Evolutionary conservation across 208 protist species (phyloP), one percentile per base, ranked within the genome.

Genomic region (Herpetomonas tarakana): DNA sequence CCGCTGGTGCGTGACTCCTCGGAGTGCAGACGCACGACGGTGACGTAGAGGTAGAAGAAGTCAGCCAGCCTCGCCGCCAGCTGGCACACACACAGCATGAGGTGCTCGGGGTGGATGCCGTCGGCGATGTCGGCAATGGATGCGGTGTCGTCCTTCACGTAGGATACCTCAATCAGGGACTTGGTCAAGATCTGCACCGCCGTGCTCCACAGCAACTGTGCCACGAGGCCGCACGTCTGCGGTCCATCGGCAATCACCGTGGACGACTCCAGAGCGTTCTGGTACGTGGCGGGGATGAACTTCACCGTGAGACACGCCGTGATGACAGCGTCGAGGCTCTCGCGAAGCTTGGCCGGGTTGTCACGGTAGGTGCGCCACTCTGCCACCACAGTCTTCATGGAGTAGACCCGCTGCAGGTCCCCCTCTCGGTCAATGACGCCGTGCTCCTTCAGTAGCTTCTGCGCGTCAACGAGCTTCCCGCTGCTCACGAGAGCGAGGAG

Each of bases 61-160:
- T 94, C 88, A 74, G 87, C 80, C 46, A 88, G 56, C 45, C 76
- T 78, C 6, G 85, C 85, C 12, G 68, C 75, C 74, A 91, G 74
- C 77, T 91, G 85, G 53, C 73, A 81, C 25, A 92, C 46, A 45
- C 82, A 81, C 22, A 91, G 58, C 46, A 86, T 62, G 27, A 92
- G 66, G 62, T 92, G 77, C 26, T 88, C 81, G 21, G 85, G 83
- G 54, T 92, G 69, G 31, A 94, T 88, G 52, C 69, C 83, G 45
- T 81, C 83, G 12, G 76, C 85, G 53, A 92, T 80, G 58, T 85
- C 78, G 9, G 76, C 65, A 19, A 92, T 77, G 35, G 78, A 53
- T 7, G 78, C 80, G 22, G 71, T 61, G n/a, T 87, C 79, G 25
- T 58, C 28, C 69, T 92, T 92, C 47, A 89, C 68, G 52, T 75